Conservation (phyloP, 768 basidiomycete species). For the Amanita inopinata region DNA sequence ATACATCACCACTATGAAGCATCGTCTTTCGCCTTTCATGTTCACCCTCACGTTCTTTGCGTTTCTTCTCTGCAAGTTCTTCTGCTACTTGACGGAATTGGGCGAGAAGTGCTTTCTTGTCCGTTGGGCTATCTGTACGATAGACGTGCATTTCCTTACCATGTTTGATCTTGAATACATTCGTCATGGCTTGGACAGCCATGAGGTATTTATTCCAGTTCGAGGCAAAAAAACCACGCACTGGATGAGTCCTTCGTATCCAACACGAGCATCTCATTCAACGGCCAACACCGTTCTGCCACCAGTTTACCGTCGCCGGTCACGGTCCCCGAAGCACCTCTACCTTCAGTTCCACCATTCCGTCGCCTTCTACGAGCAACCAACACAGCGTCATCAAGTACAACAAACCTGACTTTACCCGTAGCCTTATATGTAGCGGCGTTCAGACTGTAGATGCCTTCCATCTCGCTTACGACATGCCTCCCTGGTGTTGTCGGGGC, state of each 20-base stretch:
- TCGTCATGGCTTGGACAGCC: conserved; percentile 71
- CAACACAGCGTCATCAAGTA: conserved; percentile 86
- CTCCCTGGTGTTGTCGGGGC: conserved; percentile 85
- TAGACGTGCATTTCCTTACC: conserved; percentile 94
- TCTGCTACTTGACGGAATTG: conserved; percentile 91
- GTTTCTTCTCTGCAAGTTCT: conserved; percentile 76
- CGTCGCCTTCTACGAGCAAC: conserved; percentile 72
- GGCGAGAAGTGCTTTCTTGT: conserved; percentile 79
- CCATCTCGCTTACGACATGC: conserved; percentile 82
- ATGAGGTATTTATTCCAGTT: conserved; percentile 5
- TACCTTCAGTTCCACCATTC: conserved; percentile 36
- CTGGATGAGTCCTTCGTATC: conserved; percentile 95
- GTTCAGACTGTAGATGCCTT: conserved; percentile 76
- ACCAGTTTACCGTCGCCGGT: conserved; percentile 69
- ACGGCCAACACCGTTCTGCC: conserved; percentile 87
- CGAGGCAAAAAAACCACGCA: conserved; percentile 25
- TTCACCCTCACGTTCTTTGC: conserved; percentile 91
- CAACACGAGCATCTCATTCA: conserved; percentile 89
- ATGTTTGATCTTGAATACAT: conserved; percentile 91
- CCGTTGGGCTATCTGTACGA: conserved; percentile 67
- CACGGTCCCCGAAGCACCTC: conserved; percentile 26
- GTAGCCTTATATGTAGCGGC: conserved; percentile 92
- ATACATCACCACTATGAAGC: conserved; percentile 41
- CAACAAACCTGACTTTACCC: conserved; percentile 79
- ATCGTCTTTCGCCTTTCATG: conserved; percentile 79